A percentile compares a stretch with the other conserved stretches of the same genome.
These are phyloP conservation scores for Beauveria sp. DNA, from an alignment of 2,329 filamentous ascomycete species.

Conservation along the genomic window DNA sequence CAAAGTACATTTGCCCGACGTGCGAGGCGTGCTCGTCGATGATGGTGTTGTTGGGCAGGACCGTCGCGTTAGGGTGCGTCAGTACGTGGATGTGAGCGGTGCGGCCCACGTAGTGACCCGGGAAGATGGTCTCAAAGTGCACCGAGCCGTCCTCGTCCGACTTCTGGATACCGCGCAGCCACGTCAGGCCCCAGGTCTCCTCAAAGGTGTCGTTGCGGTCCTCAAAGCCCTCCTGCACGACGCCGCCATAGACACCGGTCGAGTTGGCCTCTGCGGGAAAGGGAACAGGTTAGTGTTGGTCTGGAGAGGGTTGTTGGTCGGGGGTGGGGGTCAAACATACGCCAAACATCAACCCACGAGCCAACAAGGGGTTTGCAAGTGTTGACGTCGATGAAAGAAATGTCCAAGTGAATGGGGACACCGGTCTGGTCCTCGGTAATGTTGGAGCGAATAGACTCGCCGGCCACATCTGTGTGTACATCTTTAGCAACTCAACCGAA, in stretches of 20 bases:
- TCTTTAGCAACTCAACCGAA: neutral
- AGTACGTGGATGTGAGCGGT: conserved; percentile 34
- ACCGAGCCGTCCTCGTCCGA: conserved; percentile 32
- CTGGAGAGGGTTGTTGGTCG: neutral
- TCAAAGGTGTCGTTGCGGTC: conserved; percentile 2
- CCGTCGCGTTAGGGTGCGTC: conserved; percentile 24
- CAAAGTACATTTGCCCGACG: conserved; percentile 57
- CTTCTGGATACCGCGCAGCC: conserved; percentile 31
- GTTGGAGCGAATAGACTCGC: conserved; percentile 35
- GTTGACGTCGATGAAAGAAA: conserved; percentile 37
- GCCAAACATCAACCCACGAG: conserved; percentile 36
- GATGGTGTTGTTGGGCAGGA: conserved; percentile 43
- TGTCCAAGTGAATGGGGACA: conserved; percentile 33
- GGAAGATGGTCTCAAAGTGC: conserved; percentile 35
- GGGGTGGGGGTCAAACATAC: conserved; percentile 2
- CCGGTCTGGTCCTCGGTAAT: conserved; percentile 33
- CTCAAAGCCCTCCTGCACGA: conserved; percentile 9
- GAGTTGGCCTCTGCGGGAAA: conserved; percentile 8
- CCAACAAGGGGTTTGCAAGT: conserved; percentile 35
- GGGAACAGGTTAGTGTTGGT: neutral
- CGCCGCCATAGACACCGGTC: conserved; percentile 12
- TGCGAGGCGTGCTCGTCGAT: conserved; percentile 42
- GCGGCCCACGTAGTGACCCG: conserved; percentile 34
- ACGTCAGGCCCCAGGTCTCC: conserved; percentile 22
- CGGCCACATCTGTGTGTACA: conserved; percentile 23